Base-by-base conservation (phyloP, 2,329 filamentous ascomycete species). In the Coccinonectria pachysandricola region DNA sequence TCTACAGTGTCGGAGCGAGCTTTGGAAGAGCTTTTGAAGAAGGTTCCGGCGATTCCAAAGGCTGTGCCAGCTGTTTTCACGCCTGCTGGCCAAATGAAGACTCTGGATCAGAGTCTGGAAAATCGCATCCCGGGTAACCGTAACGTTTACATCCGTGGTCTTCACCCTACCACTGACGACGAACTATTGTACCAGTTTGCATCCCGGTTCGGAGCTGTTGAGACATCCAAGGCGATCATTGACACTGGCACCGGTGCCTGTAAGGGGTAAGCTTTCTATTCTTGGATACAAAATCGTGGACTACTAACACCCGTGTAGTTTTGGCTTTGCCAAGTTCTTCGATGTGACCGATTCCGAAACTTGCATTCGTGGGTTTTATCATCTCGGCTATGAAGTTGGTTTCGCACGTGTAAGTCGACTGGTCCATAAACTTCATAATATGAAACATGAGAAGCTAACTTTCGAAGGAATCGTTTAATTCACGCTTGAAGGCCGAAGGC, bases 391-490 rank as follows among this genome's bases (percentile, higher is more conserved):
- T 50, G 91, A 98, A 64, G 88, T 94, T 45, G 93, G 88, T 50
- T 96, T 96, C 61, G 91, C 92, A 43, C 75, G 87, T 49, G 86
- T 92, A 61, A 50, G 71, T 58, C 15, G n/a, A n/a, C n/a, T n/a
- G n/a, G n/a, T n/a, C n/a, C n/a, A n/a, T n/a, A n/a, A n/a, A n/a
- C n/a, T n/a, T n/a, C n/a, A n/a, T n/a, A n/a, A n/a, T n/a, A n/a
- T n/a, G n/a, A n/a, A n/a, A n/a, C n/a, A n/a, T n/a, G n/a, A n/a
- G n/a, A n/a, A n/a, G n/a, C n/a, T n/a, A n/a, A n/a, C n/a, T n/a
- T n/a, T n/a, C n/a, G n/a, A n/a, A 92, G 81, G 91, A 96, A 64
- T 96, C 88, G 12, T 95, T 96, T 62, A 98, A 98, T 57, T 87
- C 87, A 42, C 86, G 92, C 44, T 80, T 98, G 46, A 96, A 98